Evolutionary conservation across 1,139 yeast genomes (phyloP).

Genomic region (Hemisphaericaspora subhashii): DNA sequence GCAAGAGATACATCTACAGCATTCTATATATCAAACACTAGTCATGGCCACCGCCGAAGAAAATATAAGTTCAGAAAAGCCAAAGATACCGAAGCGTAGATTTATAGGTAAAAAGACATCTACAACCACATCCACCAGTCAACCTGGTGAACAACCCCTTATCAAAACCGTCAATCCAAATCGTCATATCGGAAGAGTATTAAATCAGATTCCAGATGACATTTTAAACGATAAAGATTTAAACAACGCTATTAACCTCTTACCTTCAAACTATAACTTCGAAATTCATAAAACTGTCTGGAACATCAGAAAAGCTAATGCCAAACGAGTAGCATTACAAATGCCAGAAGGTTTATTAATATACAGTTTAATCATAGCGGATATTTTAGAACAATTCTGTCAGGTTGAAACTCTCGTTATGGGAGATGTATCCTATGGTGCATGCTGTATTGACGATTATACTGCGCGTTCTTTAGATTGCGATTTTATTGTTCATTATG

Average conservation of each 20-base stretch:
- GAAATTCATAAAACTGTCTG: conserved; percentile 95
- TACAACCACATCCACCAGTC: not conserved
- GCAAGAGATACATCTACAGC: too few species aligned
- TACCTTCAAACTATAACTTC: conserved; percentile 91
- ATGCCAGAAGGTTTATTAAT: conserved; percentile 97
- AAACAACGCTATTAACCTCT: conserved; percentile 72
- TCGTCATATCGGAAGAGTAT: conserved; percentile 51
- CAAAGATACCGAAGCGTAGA: conserved; percentile 25
- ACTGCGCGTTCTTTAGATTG: conserved; percentile 93
- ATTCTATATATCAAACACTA: too few species aligned
- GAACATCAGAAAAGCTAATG: conserved; percentile 75
- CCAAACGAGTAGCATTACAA: conserved; percentile 83
- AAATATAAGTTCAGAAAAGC: conserved; percentile 3
- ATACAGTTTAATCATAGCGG: conserved; percentile 83
- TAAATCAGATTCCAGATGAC: conserved; percentile 90
- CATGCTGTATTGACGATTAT: conserved; percentile 96
- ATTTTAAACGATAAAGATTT: conserved; percentile 76
- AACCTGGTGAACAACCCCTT: conserved; percentile 17
- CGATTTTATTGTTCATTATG: conserved; percentile 94
- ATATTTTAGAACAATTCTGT: conserved; percentile 90
- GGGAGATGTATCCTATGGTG: conserved; percentile 99
- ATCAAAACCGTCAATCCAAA: conserved; percentile 17
- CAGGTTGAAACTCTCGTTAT: conserved; percentile 84
- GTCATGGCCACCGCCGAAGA: not conserved
- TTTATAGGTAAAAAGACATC: conserved; percentile 34